Conservation (phyloP, 495 filamentous ascomycete genomes). For the Penicillium paradoxum region DNA sequence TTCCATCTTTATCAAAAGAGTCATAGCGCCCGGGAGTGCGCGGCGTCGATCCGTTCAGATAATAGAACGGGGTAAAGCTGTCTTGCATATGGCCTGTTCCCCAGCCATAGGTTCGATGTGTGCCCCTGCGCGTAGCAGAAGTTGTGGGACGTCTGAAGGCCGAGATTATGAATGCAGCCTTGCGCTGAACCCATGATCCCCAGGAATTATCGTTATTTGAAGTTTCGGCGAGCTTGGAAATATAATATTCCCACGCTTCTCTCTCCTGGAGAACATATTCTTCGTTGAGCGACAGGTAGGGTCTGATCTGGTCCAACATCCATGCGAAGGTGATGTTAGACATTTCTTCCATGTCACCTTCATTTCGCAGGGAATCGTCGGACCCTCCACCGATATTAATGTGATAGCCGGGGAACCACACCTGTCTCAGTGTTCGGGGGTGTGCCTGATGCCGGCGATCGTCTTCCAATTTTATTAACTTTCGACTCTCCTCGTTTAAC, state of each 20-base stretch:
- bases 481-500: slow-evolving; percentile 8
- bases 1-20: not conserved
- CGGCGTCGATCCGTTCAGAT: slow-evolving; percentile 14
- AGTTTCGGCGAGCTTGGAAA: slow-evolving; percentile 1
- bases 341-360: slow-evolving; percentile 23
- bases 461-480: slow-evolving; percentile 7
- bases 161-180: not conserved
- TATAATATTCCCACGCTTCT: slow-evolving; percentile 2
- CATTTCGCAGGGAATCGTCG: slow-evolving; percentile 1
- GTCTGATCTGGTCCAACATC: slow-evolving; percentile 23
- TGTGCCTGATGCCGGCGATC: slow-evolving; percentile 3
- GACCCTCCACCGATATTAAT: slow-evolving; percentile 40
- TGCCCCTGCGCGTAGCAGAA: not conserved
- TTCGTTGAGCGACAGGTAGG: slow-evolving; percentile 15
- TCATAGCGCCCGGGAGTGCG: slow-evolving; percentile 16
- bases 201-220: not conserved
- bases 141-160: not conserved
- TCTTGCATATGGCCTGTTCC: slow-evolving; percentile 14
- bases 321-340: slow-evolving; percentile 20
- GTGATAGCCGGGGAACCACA: slow-evolving; percentile 43
- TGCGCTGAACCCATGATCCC: slow-evolving; percentile 1
- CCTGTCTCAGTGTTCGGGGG: slow-evolving; percentile 13
- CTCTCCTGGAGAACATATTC: slow-evolving; percentile 9
- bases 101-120: slow-evolving; percentile 14
- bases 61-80: slow-evolving; percentile 18